Evolutionary conservation across 345 rosid species (phyloP), one percentile per base, ranked within the genome.

Genomic region (Syzygium aqueum): DNA sequence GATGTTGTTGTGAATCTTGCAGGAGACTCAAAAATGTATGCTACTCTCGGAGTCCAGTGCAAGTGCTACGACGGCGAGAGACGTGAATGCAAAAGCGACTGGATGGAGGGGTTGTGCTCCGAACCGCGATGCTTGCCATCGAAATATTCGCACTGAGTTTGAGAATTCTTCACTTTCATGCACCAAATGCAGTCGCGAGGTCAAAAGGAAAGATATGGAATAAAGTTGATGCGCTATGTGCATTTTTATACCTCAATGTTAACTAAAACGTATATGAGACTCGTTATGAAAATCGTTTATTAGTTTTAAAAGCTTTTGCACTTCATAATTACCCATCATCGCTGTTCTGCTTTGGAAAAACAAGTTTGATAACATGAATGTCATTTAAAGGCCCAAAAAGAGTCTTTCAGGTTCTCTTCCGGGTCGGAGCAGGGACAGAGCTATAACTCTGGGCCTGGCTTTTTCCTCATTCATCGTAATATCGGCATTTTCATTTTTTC

Each of bases 61-160:
- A 87, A 89, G 88, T 93, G 94, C 28, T 93, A 93, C 30, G 91
- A 93, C 86, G 91, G 91, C 37, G 89, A 53, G 28, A 82, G 84
- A 30, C 92, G 88, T 27, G 90, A 90, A 87, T 91, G 93, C 82
- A 84, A 84, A 59, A 88, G 90, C 52, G 84, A 88, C 51, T 89
- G 92, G 93, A 87, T 7, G 12, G 80, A 91, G 30, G 89, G 87
- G 12, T 80, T 91, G 25, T 93, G 92, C 89, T 46, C 84, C 11
- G 91, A 93, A 90, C 91, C 90, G 53, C 84, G 89, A 83, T 93
- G 94, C 59, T 89, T 50, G 87, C 92, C 94, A 54, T 93, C 92
- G 94, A 91, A 90, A 85, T 84, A 30, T 57, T 54, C 77, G 51
- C 50, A 59, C 11, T 53, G 49, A 52, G 16, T 84, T 14, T 17